Base-by-base conservation (phyloP, 148 eudicot species). In the Gaultheria prostrata region DNA sequence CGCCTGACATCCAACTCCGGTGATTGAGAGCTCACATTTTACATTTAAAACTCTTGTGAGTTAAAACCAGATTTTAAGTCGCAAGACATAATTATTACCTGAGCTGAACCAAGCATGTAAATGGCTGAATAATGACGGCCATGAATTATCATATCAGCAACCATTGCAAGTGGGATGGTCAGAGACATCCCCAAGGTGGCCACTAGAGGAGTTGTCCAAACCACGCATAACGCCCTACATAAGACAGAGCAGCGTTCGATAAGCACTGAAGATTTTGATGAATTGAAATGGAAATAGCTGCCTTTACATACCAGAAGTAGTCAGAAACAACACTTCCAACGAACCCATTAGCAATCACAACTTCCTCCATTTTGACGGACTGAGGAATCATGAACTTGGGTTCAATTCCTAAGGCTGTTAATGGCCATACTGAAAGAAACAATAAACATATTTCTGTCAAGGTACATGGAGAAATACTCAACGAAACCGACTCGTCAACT, bases 101-200 rank as follows among this genome's bases (percentile, higher is more conserved):
- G 99, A 82, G 87, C 83, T 14, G 98, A 97, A 81, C 99, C 99
- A 61, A 97, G 96, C 80, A 97, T 85, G 83, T 97, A 97, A 77
- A 95, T 89, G 80, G 93, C 89, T 8, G 99, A 97, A 86, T 97
- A 97, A 80, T 95, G 98, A 24, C 98, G 93, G 46, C 98, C 98
- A 77, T 97, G 99, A 81, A 97, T 91, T 85, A 93, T 50, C 98
- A 97, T 97, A 86, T 97, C 99, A 43, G 98, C 99, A 78, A 93
- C 83, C 99, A 97, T 95, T 51, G 99, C 99, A 45, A 97, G 94
- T 56, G 98, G 98, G 83, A 97, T 97, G 78, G 99, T 95, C 80
- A 97, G 98, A 35, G 99, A 97, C 96, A 95, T 92, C 78, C 99
- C 98, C 85, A 97, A 88, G 45, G 99, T 95, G 83, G 99, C 99